phyloP scores from a whole-genome alignment of 805 yeast genomes.

The Scheffersomyces lignosus region DNA sequence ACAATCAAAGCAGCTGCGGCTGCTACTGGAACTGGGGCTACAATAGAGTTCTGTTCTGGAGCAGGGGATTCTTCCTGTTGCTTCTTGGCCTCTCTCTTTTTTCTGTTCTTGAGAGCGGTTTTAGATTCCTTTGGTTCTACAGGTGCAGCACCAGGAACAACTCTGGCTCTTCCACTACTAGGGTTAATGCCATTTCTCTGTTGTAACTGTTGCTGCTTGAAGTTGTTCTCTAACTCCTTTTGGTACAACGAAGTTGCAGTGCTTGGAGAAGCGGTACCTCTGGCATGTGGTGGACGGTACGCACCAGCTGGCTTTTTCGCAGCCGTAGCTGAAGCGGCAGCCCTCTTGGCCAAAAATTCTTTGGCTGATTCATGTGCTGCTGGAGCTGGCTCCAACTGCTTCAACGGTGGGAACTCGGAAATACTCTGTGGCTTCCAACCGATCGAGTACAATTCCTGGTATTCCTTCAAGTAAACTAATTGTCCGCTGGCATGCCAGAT shows the following conservation, averaged over 20 bases:
- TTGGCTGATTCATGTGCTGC: slow-evolving; percentile 70
- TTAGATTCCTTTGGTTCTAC: slow-evolving; percentile 51
- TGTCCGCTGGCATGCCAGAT: slow-evolving; percentile 92
- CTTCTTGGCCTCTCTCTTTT: slow-evolving; percentile 66
- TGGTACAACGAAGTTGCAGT: slow-evolving; percentile 52
- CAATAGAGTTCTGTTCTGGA: too few species aligned
- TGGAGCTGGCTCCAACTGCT: slow-evolving; percentile 54
- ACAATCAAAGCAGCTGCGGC: slow-evolving; percentile 12
- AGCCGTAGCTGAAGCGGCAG: slow-evolving; percentile 30
- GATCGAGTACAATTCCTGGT: slow-evolving; percentile 74
- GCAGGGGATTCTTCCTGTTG: slow-evolving; percentile 15
- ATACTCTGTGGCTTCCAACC: slow-evolving; percentile 78
- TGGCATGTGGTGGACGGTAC: slow-evolving; percentile 95
- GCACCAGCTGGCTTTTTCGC: slow-evolving; percentile 77
- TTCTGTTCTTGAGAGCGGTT: slow-evolving; percentile 70
- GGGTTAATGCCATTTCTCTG: slow-evolving; percentile 18
- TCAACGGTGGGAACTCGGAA: slow-evolving; percentile 55
- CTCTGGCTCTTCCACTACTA: slow-evolving; percentile 29
- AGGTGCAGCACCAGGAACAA: slow-evolving; percentile 61
- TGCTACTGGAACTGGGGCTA: slow-evolving; percentile 10
- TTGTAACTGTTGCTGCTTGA: slow-evolving; percentile 8
- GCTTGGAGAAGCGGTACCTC: slow-evolving; percentile 33
- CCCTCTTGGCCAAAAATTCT: slow-evolving; percentile 49
- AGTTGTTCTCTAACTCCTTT: slow-evolving; percentile 43
- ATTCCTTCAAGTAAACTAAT: slow-evolving; percentile 74